These are phyloP conservation scores for Avena sativa DNA, from an alignment of 176 grass and related monocot species.

Conservation along the genomic window DNA sequence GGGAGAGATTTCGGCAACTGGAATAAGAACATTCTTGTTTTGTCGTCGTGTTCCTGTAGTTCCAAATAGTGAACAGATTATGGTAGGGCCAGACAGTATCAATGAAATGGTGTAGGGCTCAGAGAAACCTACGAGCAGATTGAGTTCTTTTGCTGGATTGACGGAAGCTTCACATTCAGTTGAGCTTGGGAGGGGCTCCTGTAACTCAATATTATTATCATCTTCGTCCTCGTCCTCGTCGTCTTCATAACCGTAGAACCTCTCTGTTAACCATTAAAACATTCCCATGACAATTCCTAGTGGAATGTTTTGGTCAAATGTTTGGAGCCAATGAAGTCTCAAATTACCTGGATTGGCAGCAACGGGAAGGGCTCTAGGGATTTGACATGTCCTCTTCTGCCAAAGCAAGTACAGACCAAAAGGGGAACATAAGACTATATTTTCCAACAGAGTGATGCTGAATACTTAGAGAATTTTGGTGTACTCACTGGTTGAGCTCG, in stretches of 20 bases:
- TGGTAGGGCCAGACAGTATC: neutral
- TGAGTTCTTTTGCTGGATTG: conserved; percentile 64
- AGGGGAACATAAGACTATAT: neutral
- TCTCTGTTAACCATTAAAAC: conserved; percentile 38
- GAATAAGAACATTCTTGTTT: conserved; percentile 71
- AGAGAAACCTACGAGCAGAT: conserved; percentile 53
- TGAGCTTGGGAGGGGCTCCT: conserved; percentile 58
- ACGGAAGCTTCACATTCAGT: conserved; percentile 54
- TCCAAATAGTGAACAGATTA: conserved; percentile 33
- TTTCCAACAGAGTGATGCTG: neutral
- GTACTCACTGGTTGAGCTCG: conserved; percentile 37
- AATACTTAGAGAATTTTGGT: neutral
- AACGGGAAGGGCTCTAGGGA: conserved; percentile 28
- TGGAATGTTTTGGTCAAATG: conserved; percentile 17
- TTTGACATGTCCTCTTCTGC: conserved; percentile 40
- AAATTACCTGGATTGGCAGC: conserved; percentile 43
- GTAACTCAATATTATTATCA: conserved; percentile 35
- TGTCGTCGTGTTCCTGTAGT: conserved; percentile 43
- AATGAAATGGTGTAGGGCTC: conserved; percentile 1
- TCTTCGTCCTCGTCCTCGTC: neutral
- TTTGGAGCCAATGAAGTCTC: neutral
- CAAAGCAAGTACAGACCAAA: conserved; percentile 1
- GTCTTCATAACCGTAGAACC: neutral
- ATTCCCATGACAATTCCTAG: neutral
- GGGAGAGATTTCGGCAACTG: conserved; percentile 75